Evolutionary conservation across 768 basidiomycete genomes (phyloP).

Genomic region (Auriscalpium vulgare): DNA sequence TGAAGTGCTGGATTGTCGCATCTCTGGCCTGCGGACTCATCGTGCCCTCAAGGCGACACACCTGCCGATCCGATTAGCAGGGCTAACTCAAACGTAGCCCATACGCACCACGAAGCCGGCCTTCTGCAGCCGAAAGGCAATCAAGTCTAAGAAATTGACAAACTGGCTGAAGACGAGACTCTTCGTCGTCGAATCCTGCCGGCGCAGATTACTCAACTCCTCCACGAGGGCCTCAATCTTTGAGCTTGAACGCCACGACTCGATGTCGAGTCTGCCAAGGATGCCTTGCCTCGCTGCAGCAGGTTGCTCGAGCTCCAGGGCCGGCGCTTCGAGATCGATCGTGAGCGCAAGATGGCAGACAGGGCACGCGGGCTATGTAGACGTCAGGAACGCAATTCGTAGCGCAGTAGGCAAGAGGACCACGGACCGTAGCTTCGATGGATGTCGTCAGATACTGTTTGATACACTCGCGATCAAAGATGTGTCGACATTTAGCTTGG

Average conservation of each 20-base stretch:
- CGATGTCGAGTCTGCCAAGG: slow-evolving; percentile 80
- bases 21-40: slow-evolving; percentile 97
- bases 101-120: slow-evolving; percentile 78
- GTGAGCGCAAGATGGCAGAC: slow-evolving; percentile 89
- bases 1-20: slow-evolving; percentile 91
- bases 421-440: slow-evolving; percentile 52
- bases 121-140: slow-evolving; percentile 85
- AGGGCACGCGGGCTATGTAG: slow-evolving; percentile 75
- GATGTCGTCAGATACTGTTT: slow-evolving; percentile 80
- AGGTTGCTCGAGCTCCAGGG: slow-evolving; percentile 73
- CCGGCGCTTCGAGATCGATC: slow-evolving; percentile 93
- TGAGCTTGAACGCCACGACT: slow-evolving; percentile 90
- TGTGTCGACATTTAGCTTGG: slow-evolving; percentile 84
- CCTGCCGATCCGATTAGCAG: slow-evolving; percentile 32
- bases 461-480: slow-evolving; percentile 96
- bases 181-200: slow-evolving; percentile 86
- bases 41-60: slow-evolving; percentile 91
- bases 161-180: slow-evolving; percentile 97
- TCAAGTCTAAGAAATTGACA: slow-evolving; percentile 87
- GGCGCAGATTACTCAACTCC: slow-evolving; percentile 78
- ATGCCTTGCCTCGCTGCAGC: slow-evolving; percentile 73
- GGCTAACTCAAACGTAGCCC: not conserved
- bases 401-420: not conserved
- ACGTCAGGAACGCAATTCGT: not conserved
- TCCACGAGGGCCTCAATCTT: slow-evolving; percentile 97